Evolutionary conservation across 202 grass and related monocot genomes (phyloP), one percentile per base, ranked within the genome.

Genomic region (Zoysia matrella): DNA sequence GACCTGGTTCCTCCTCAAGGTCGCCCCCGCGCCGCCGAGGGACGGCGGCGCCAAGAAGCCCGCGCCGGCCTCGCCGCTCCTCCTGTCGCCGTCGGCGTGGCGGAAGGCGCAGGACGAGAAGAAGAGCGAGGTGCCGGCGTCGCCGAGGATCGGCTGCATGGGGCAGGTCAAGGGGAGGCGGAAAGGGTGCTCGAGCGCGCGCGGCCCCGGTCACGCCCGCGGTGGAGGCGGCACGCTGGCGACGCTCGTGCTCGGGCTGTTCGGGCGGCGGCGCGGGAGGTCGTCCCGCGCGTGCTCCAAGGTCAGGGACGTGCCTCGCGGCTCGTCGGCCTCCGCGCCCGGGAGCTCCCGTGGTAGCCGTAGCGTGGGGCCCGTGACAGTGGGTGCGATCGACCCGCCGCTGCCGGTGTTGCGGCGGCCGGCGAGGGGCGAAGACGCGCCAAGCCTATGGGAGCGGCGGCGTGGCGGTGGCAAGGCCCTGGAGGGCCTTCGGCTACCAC

Each of bases 71-170:
- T 82, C 87, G 78, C 87, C 81, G 63, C 66, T 82, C 13, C 60
- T 85, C 52, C 60, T 68, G 67, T 77, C 82, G 40, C 83, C 83
- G 46, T 60, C 78, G 13, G 78, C 1, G 39, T 86, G 83, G 87
- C 72, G 60, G 54, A 74, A 43, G 49, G 57, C 57, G 73, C 54
- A 75, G 69, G 39, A 52, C 76, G 76, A 16, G 47, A 80, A 44
- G 62, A 69, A 67, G 66, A 9, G 14, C 0, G 13, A n/a, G 12
- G 65, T 74, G 11, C 86, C 83, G 46, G 78, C 16, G 67, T 89
- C 87, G 12, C 87, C 87, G 52, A 89, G 83, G 87, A 86, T 89
- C 78, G 52, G 52, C 73, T 89, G 78, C 83, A 78, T 85, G 87
- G 87, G 87, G 67, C 72, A 89, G 67, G 61, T 89, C 67, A 89